A percentile compares a stretch with the other conserved stretches of the same genome.
Conservation (phyloP, 257 asterid species). For the Pogostemon cablin region DNA sequence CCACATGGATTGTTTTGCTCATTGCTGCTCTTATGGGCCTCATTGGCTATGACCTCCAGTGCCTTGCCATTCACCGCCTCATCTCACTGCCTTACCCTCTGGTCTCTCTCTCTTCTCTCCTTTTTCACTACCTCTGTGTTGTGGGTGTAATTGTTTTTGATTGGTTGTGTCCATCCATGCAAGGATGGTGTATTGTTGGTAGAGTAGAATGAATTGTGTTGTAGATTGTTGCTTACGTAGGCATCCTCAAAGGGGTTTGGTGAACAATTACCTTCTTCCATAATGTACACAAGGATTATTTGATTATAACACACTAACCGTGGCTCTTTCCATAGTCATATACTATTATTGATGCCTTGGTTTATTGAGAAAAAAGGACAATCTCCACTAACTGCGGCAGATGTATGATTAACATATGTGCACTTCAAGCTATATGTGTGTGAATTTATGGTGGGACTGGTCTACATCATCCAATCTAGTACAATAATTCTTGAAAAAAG, state of each 20-base stretch:
- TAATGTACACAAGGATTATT: neutral
- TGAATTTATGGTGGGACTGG: too few relatives aligned
- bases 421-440: too few relatives aligned
- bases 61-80: constrained; percentile 52
- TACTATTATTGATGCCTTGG: neutral
- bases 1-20: constrained; percentile 50
- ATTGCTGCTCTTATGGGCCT: constrained; percentile 64
- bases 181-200: too few relatives aligned
- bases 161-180: too few relatives aligned
- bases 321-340: too few relatives aligned
- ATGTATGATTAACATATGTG: too few relatives aligned
- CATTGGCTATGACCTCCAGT: constrained; percentile 62
- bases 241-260: too few relatives aligned
- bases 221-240: too few relatives aligned
- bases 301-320: neutral
- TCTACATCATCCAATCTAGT: constrained; percentile 1
- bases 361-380: neutral
- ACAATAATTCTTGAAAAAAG: too few relatives aligned
- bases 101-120: constrained; percentile 38
- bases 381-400: neutral
- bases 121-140: neutral
- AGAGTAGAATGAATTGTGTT: too few relatives aligned
- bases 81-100: constrained; percentile 57
- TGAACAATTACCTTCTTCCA: neutral
- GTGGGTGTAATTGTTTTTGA: too few relatives aligned